Evolutionary conservation across 805 yeast genomes (phyloP).

Genomic region (Brettanomyces sp.): DNA sequence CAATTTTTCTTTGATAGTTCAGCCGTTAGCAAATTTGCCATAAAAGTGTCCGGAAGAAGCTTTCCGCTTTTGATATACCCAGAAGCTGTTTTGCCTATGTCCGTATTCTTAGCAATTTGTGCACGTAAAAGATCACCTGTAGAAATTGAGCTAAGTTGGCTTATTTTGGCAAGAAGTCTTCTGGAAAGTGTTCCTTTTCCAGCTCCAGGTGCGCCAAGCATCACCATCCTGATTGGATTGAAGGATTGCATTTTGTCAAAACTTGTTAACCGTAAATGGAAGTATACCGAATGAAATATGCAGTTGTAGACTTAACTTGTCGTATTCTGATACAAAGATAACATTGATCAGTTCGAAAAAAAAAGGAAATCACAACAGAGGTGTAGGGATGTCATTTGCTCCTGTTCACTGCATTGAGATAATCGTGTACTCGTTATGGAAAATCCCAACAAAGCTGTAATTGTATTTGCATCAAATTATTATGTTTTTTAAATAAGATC

Average conservation of each 20-base stretch:
- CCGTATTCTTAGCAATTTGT: conserved; percentile 48
- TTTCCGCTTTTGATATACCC: conserved; percentile 51
- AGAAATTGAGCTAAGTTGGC: conserved; percentile 50
- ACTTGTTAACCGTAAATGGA: too few relatives aligned
- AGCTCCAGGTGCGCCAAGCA: conserved; percentile 91
- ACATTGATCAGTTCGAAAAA: too few relatives aligned
- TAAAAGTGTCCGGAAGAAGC: conserved; percentile 63
- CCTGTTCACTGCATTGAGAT: too few relatives aligned
- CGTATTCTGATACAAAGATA: too few relatives aligned
- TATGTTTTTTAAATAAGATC: too few relatives aligned
- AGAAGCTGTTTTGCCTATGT: conserved; percentile 48
- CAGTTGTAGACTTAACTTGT: too few relatives aligned
- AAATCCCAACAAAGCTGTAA: too few relatives aligned
- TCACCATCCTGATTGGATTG: conserved; percentile 52
- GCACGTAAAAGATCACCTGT: conserved; percentile 78
- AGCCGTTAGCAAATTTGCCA: conserved; percentile 47
- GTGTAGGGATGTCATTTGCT: too few relatives aligned
- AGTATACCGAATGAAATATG: too few relatives aligned
- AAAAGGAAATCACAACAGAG: too few relatives aligned
- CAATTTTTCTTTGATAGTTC: conserved; percentile 37
- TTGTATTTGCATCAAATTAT: too few relatives aligned
- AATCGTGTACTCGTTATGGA: too few relatives aligned
- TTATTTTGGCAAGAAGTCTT: conserved; percentile 45
- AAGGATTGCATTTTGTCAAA: conserved; percentile 1
- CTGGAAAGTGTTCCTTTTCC: conserved; percentile 90